A percentile compares a stretch with the other conserved stretches of the same genome.
phyloP scores from a whole-genome alignment of 176 grass and related monocot species.

The Lolium rigidum region DNA sequence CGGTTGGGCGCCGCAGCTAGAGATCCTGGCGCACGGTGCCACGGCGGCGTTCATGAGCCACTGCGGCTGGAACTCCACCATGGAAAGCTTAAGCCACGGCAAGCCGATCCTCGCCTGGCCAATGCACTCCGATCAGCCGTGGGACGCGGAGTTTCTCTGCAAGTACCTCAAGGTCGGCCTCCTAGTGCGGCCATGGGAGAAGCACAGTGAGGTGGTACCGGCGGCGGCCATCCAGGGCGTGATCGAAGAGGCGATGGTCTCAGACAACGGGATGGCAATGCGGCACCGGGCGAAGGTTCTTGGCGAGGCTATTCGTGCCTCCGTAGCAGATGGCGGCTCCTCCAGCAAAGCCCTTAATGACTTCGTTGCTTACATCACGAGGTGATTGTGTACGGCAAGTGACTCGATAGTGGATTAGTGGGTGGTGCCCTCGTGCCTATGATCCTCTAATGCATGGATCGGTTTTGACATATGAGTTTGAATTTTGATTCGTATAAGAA shows the following conservation, averaged over 20 bases:
- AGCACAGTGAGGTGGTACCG: conserved; percentile 27
- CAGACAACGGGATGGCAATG: too few relatives aligned
- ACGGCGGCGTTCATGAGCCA: conserved; percentile 83
- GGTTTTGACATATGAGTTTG: too few relatives aligned
- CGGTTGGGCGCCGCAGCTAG: conserved; percentile 80
- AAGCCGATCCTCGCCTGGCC: conserved; percentile 65
- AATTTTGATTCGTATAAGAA: too few relatives aligned
- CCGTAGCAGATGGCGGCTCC: too few relatives aligned
- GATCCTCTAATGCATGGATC: too few relatives aligned
- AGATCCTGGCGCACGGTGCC: conserved; percentile 60
- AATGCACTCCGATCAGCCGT: conserved; percentile 55
- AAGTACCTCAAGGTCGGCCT: conserved; percentile 24
- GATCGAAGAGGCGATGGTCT: conserved; percentile 25
- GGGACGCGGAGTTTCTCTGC: conserved; percentile 56
- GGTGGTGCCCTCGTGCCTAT: too few relatives aligned
- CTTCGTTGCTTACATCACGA: too few relatives aligned
- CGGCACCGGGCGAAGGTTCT: too few relatives aligned
- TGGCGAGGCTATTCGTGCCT: too few relatives aligned
- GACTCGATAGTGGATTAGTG: too few relatives aligned
- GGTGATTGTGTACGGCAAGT: too few relatives aligned
- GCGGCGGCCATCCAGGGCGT: conserved; percentile 35
- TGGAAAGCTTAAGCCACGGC: conserved; percentile 41
- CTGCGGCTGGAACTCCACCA: conserved; percentile 83
- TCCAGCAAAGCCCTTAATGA: too few relatives aligned
- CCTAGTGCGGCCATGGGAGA: conserved; percentile 26